Evolutionary conservation across 768 basidiomycete species (phyloP).

Genomic region (Kwoniella dejecticola): DNA sequence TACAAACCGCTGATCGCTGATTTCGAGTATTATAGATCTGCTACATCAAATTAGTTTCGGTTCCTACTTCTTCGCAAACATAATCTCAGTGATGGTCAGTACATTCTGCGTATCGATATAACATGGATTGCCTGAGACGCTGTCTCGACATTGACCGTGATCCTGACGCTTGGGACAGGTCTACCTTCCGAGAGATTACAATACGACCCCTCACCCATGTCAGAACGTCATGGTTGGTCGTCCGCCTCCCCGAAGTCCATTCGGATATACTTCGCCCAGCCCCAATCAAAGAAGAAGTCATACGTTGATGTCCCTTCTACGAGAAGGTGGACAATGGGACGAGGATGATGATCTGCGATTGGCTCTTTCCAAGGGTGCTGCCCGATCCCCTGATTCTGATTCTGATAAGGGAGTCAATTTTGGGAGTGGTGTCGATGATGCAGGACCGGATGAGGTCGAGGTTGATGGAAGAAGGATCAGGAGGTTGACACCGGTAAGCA

Average conservation of each 20-base stretch:
- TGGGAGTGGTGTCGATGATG: not conserved
- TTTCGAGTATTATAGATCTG: slow-evolving; percentile 12
- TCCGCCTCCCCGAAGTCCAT: not conserved
- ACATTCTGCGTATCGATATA: too few species aligned
- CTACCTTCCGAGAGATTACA: slow-evolving; percentile 34
- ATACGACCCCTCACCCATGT: not conserved
- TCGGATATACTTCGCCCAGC: not conserved
- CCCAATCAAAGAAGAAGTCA: slow-evolving; percentile 15
- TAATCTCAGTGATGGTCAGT: slow-evolving; percentile 29
- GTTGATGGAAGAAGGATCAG: not conserved
- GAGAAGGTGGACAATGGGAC: slow-evolving; percentile 48
- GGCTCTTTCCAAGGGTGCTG: not conserved
- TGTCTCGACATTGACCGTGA: too few species aligned
- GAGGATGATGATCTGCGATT: slow-evolving; percentile 32
- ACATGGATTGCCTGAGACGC: too few species aligned
- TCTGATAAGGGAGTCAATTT: too few species aligned
- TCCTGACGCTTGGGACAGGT: slow-evolving; percentile 25
- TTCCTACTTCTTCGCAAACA: slow-evolving; percentile 28
- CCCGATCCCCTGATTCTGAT: not conserved
- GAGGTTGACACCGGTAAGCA: slow-evolving; percentile 7
- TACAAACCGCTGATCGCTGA: not conserved
- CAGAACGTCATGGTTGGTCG: slow-evolving; percentile 36
- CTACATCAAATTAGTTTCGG: slow-evolving; percentile 25
- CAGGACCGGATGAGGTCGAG: not conserved
- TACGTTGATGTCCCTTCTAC: slow-evolving; percentile 36